Percentiles rank a stretch among this genome's conserved stretches.
Evolutionary conservation across 176 grass and related monocot species (phyloP).

Genomic region (Metroxylon sagu): DNA sequence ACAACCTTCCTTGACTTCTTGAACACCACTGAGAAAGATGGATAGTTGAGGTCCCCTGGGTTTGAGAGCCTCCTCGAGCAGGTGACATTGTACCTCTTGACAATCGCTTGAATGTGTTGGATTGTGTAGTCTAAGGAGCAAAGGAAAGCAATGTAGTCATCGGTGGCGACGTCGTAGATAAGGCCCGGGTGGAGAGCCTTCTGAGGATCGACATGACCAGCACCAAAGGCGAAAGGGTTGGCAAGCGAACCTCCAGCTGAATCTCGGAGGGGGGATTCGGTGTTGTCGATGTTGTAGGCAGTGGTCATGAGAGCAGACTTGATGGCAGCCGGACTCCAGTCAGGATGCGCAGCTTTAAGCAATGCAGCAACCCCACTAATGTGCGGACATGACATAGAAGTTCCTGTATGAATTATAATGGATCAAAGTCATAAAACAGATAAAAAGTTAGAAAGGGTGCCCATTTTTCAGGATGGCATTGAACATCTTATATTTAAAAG

Average conservation of each 20-base stretch:
- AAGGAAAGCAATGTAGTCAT: conserved; percentile 69
- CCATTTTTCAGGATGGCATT: too few relatives aligned
- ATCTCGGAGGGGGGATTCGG: conserved; percentile 60
- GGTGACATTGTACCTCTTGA: conserved; percentile 49
- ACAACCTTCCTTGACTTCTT: conserved; percentile 21
- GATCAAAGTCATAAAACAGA: conserved; percentile 1
- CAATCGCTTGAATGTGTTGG: conserved; percentile 65
- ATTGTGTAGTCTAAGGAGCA: conserved; percentile 72
- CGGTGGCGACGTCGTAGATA: conserved; percentile 64
- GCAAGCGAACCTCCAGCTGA: conserved; percentile 55
- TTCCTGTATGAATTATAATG: conserved; percentile 43
- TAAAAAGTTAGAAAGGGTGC: background rate
- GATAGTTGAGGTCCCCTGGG: conserved; percentile 87
- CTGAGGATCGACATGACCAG: conserved; percentile 77
- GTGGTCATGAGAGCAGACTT: conserved; percentile 95
- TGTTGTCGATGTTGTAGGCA: conserved; percentile 64
- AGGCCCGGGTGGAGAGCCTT: conserved; percentile 85
- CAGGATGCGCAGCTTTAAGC: conserved; percentile 65
- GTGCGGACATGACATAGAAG: conserved; percentile 99
- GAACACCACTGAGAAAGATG: conserved; percentile 75
- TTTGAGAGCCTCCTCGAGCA: conserved; percentile 41
- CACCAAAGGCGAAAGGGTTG: conserved; percentile 57
- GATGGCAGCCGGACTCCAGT: conserved; percentile 87
- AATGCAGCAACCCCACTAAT: conserved; percentile 89
- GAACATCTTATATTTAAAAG: too few relatives aligned